phyloP scores from a whole-genome alignment of 495 filamentous ascomycete genomes.

The Penicillium taxi region DNA sequence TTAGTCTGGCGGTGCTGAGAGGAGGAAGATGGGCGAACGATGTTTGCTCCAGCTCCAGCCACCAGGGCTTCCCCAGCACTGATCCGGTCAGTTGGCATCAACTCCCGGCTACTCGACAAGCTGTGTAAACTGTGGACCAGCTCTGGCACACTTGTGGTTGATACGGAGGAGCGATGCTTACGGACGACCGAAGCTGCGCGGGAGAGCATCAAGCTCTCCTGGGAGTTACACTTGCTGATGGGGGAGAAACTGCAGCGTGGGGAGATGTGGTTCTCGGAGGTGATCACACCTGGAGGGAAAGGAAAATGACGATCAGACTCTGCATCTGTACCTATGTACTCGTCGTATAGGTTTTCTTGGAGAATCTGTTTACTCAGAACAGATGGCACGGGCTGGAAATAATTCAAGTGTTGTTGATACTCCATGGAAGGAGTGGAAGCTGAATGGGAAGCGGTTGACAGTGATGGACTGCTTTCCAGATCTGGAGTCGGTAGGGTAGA shows the following conservation, averaged over 20 bases:
- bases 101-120: slow-evolving; percentile 40
- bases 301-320: slow-evolving; percentile 40
- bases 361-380: slow-evolving; percentile 27
- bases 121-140: slow-evolving; percentile 44
- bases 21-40: slow-evolving; percentile 22
- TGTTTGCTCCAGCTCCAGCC: slow-evolving; percentile 6
- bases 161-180: slow-evolving; percentile 49
- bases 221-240: slow-evolving; percentile 52
- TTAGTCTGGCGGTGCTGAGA: slow-evolving; percentile 36
- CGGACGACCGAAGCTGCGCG: slow-evolving; percentile 42
- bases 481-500: slow-evolving; percentile 31
- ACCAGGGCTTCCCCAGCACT: slow-evolving; percentile 22
- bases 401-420: slow-evolving; percentile 28
- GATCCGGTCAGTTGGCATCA: slow-evolving; percentile 27
- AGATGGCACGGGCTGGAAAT: slow-evolving; percentile 31
- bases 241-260: slow-evolving; percentile 47
- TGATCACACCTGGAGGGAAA: slow-evolving; percentile 31
- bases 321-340: slow-evolving; percentile 39
- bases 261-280: slow-evolving; percentile 31
- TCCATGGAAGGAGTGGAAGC: slow-evolving; percentile 31
- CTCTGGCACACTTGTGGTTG: slow-evolving; percentile 50
- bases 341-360: slow-evolving; percentile 42
- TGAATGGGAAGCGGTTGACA: slow-evolving; percentile 26
- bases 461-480: slow-evolving; percentile 32
- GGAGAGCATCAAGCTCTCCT: slow-evolving; percentile 48